Percentiles rank a stretch among this genome's conserved stretches.
Conservation (phyloP, 306 rosid genomes). For the Argentina anserina region DNA sequence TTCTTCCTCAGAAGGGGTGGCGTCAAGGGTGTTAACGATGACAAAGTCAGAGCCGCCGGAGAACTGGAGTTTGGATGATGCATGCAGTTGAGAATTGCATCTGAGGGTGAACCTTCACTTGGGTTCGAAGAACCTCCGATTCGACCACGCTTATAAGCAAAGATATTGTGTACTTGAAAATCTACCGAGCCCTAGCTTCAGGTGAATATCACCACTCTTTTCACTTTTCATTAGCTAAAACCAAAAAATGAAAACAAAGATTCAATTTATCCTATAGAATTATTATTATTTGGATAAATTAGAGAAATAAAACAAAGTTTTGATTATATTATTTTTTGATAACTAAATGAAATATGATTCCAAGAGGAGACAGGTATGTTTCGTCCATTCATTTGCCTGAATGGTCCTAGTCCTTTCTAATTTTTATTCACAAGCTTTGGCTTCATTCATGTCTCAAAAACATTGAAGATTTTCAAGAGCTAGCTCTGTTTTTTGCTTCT, state of each 20-base stretch:
- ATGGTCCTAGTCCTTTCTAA: background rate
- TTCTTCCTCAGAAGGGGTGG: no score
- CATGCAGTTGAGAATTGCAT: no score
- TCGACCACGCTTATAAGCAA: background rate
- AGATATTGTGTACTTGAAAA: background rate
- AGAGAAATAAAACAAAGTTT: no score
- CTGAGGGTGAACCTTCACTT: no score
- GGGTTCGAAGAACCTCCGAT: no score
- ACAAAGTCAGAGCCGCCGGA: no score
- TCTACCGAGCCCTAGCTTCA: background rate
- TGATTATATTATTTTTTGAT: no score
- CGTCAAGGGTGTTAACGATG: no score
- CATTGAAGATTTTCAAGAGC: background rate
- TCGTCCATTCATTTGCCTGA: background rate
- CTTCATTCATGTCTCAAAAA: background rate
- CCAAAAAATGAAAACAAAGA: no score
- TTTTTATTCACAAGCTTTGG: constrained; percentile 1
- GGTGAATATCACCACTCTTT: background rate
- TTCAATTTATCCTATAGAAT: no score
- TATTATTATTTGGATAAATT: no score
- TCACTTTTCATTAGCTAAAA: background rate
- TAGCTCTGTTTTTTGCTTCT: background rate
- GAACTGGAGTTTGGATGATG: no score
- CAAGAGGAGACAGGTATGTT: background rate
- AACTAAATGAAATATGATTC: background rate